phyloP scores from a whole-genome alignment of 148 eudicot genomes.

The Chenopodium quinoa region DNA sequence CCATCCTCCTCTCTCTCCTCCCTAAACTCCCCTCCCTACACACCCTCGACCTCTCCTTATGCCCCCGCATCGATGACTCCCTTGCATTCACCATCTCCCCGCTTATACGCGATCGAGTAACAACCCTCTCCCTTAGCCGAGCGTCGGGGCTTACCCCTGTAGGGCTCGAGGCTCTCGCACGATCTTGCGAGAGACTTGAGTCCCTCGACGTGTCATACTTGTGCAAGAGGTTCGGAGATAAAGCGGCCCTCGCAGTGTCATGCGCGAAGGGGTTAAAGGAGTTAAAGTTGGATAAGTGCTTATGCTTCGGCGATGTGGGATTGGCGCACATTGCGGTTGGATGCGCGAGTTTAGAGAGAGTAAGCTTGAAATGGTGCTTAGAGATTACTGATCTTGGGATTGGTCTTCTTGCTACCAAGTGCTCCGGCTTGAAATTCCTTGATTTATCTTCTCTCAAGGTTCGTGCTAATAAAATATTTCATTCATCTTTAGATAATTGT shows the following conservation, averaged over 20 bases:
- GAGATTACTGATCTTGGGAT: constrained; percentile 76
- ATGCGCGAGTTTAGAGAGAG: constrained; percentile 48
- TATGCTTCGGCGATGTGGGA: constrained; percentile 65
- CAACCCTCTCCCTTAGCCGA: constrained; percentile 21
- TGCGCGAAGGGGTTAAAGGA: constrained; percentile 42
- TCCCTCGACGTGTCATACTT: constrained; percentile 54
- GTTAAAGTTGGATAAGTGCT: constrained; percentile 56
- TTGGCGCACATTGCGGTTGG: constrained; percentile 71
- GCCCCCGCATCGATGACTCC: constrained; percentile 52
- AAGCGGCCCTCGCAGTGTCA: constrained; percentile 60
- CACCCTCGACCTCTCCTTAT: constrained; percentile 61
- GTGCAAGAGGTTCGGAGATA: constrained; percentile 47
- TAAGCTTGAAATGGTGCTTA: constrained; percentile 78
- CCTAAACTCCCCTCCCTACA: constrained; percentile 29
- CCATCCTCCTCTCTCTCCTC: constrained; percentile 42
- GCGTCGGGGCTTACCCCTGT: constrained; percentile 20
- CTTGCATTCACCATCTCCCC: constrained; percentile 24
- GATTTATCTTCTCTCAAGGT: constrained; percentile 72
- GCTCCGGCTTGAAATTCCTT: constrained; percentile 44
- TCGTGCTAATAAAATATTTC: too few relatives aligned
- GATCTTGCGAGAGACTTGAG: constrained; percentile 24
- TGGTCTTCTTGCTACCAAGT: constrained; percentile 59
- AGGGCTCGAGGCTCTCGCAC: constrained; percentile 19
- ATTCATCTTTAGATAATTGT: too few relatives aligned
- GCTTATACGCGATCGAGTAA: constrained; percentile 22